Base-by-base conservation (phyloP, 2,329 filamentous ascomycete genomes). In the Helicocarpus griseus region DNA sequence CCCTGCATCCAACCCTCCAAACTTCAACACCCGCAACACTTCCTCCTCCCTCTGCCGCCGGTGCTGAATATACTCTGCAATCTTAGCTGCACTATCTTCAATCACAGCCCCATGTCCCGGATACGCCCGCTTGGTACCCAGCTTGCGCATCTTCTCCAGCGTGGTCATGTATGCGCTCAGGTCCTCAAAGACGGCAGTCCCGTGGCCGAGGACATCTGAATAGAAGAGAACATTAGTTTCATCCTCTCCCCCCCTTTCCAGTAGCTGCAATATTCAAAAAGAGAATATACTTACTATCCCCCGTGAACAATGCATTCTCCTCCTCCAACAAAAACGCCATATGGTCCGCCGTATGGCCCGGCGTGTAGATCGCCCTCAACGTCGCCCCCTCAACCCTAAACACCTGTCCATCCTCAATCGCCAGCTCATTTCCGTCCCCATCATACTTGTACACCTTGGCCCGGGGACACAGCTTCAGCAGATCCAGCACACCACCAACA, bases 21-120 rank as follows among this genome's bases (percentile, higher is more conserved):
- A 72, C 39, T 70, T 70, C 58, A 95, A 65, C 0, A 84, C 81
- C 51, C 78, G 76, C 17, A 93, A 57, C 4, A 94, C 82, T 65
- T 95, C 87, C 35, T 82, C 75, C 68, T 97, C 91, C 21, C 93
- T 79, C 70, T 86, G 79, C 61, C 81, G 78, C 29, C 91, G 78
- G 70, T 97, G 93, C 54, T 74, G 67, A 58, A 97, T 87, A 64
- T 98, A 97, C 66, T 95, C 88, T 19, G 71, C 60, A 49, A 97
- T 85, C 64, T 82, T 91, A 22, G 71, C 73, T 22, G 76, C 79
- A 0, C 87, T 87, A 55, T 93, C 78, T 35, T 83, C 78, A 22
- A 97, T 76, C 2, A 93, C 80, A 0, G 83, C 78, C 0, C 93
- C 93, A 62, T 98, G 93, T 3, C 87, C 91, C 0, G 93, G 91